Conservation (phyloP, 2,329 filamentous ascomycete genomes). For the Colletotrichum siamense region DNA sequence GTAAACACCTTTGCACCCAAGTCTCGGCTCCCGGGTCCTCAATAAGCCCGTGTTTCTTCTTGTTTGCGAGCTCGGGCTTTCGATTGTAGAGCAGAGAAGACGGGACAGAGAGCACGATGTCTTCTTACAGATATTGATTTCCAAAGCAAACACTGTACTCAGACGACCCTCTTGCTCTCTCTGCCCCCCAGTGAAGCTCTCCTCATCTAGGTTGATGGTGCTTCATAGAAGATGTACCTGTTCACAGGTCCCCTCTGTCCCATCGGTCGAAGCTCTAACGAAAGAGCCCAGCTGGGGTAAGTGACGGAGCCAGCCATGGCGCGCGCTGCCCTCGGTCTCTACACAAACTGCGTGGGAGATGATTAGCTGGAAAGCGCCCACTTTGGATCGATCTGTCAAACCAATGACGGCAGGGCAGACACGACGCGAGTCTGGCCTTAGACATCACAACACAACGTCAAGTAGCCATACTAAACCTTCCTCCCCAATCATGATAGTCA, state of each 20-base stretch:
- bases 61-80: background rate
- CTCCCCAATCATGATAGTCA: background rate
- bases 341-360: too few relatives aligned
- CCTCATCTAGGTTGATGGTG: background rate
- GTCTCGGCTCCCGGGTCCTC: background rate
- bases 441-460: background rate
- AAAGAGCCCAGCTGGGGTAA: background rate
- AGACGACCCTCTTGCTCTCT: background rate
- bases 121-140: background rate
- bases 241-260: background rate
- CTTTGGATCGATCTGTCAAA: background rate
- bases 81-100: background rate
- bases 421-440: background rate
- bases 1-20: background rate
- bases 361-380: too few relatives aligned
- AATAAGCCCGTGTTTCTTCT: background rate
- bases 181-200: background rate
- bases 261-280: background rate
- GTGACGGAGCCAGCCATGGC: background rate
- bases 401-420: fast-evolving
- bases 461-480: background rate
- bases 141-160: background rate
- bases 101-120: background rate
- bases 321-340: background rate
- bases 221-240: fast-evolving